A percentile compares a stretch with the other conserved stretches of the same genome.
These are phyloP conservation scores for Aureobasidium sp. DNA, from an alignment of 2,329 filamentous ascomycete species.

Conservation along the genomic window DNA sequence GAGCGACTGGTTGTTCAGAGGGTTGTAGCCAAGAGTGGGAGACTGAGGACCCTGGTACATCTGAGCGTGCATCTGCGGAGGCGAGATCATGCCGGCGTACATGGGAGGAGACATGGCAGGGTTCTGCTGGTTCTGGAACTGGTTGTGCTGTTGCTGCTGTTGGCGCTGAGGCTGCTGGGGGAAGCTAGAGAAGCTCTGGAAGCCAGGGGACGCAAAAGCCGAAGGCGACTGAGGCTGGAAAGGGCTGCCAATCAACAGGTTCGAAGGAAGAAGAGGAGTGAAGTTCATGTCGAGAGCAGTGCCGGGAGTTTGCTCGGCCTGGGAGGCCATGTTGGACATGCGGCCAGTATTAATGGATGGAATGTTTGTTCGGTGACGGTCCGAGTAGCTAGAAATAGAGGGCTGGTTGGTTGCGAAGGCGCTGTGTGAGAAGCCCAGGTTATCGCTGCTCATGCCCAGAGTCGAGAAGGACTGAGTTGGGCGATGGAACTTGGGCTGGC, in stretches of 20 bases:
- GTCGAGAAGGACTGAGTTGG: slow-evolving; percentile 64
- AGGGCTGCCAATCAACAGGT: slow-evolving; percentile 88
- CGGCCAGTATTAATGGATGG: slow-evolving; percentile 84
- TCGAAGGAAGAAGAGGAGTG: slow-evolving; percentile 87
- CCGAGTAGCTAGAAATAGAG: slow-evolving; percentile 68
- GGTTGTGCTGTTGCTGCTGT: slow-evolving; percentile 46
- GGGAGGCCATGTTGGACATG: slow-evolving; percentile 48
- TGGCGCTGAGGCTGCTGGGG: slow-evolving; percentile 50
- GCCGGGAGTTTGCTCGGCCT: slow-evolving; percentile 77
- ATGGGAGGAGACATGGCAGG: slow-evolving; percentile 64
- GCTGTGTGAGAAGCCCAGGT: slow-evolving; percentile 87
- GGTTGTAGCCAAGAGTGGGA: slow-evolving; percentile 68
- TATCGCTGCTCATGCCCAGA: slow-evolving; percentile 62
- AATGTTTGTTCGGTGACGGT: slow-evolving; percentile 80
- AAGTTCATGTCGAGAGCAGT: slow-evolving; percentile 98
- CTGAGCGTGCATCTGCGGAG: slow-evolving; percentile 71
- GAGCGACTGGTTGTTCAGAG: slow-evolving; percentile 47
- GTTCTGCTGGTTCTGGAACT: slow-evolving; percentile 60
- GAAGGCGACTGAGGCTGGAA: slow-evolving; percentile 93
- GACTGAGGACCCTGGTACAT: slow-evolving; percentile 84
- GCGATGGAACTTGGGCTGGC: slow-evolving; percentile 40
- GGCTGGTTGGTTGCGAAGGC: slow-evolving; percentile 79
- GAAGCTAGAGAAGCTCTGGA: slow-evolving; percentile 75
- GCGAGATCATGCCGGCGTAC: slow-evolving; percentile 79
- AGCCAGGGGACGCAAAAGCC: slow-evolving; percentile 84